Base-by-base conservation (phyloP, 2,329 filamentous ascomycete genomes). In the Aspergillus chevalieri region DNA sequence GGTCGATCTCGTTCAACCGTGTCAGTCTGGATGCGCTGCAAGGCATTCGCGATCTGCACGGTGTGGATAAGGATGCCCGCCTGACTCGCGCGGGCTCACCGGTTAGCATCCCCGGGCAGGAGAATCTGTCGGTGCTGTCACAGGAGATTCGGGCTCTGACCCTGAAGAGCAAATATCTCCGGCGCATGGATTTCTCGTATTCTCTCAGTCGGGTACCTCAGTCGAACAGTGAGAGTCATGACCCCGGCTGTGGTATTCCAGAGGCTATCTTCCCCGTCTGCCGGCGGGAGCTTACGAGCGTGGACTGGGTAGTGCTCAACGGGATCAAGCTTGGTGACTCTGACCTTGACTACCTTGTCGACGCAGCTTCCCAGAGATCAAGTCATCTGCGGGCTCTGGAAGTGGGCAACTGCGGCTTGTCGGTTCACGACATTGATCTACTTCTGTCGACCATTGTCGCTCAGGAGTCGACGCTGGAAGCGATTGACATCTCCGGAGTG, bases 301-400 rank as follows among this genome's bases (percentile, higher is more conserved):
- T 87, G 15, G 82, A 86, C 62, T 88, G 85, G 84, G 78, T 88
- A 47, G 76, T 80, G 19, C 67, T 88, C 51, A 87, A 82, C 52
- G 83, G 83, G 10, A 84, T 87, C 52, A 78, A 80, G 52, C 76
- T 88, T n/a, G 83, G 82, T 38, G 85, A 88, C 47, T 81, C 82
- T 0, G 85, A 88, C 65, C 70, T 87, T 47, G 85, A 87, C 54
- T 76, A 73, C 57, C 60, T 85, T 43, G 81, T 86, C 42, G 83
- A 83, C 55, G 83, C 84, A n/a, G 81, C 84, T 8, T 83, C 84
- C 1, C 82, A 86, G 52, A 75, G 78, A 55, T 74, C 73, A 22
- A 85, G 83, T 49, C 81, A 84, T 58, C 73, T 88, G 47, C 80
- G 85, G 44, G 84, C 83, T 1, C 72, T 88, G 15, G 85, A 87